Base-by-base conservation (phyloP, 805 yeast species). In the Candida chauliodis region DNA sequence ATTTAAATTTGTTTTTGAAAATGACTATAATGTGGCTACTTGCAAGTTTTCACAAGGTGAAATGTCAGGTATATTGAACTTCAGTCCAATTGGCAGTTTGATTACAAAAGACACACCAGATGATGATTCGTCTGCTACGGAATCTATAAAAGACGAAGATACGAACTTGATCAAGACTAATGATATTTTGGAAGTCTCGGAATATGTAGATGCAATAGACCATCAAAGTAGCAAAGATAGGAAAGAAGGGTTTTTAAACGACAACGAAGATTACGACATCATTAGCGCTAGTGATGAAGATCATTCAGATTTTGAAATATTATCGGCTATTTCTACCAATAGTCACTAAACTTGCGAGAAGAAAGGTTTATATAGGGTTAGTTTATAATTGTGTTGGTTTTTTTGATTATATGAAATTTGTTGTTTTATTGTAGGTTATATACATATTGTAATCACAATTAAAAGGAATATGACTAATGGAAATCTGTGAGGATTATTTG, bases 251-350 rank as follows among this genome's bases (percentile, higher is more conserved):
- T 10, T 23, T 23, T 18, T 10, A 5, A 20, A 30, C 8, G 49
- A 45, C 11, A 53, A 45, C 17, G 50, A 47, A 5, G 66, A 61
- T 13, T 67, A 59, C 35, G 61, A 57, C 31, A 69, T 63, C 38
- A 51, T 63, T 31, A 56, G 64, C 26, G 58, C 65, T 40, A 52
- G 51, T 29, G 57, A 50, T 20, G 64, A 57, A 13, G 61, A 53
- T 13, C 56, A 49, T 15, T 64, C 70, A 3, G 73, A 67, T 43
- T 67, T 47, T 39, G 71, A 66, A 41, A 44, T 67, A 18, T 56
- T 67, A 43, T 60, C 68, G 1, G 52, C 62, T 10, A 47, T 47
- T 17, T 30, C 36, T 26, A 23, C 40, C 14, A 31, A 31, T 15
- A 30, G 23, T 19, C n/a, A 30, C 9, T 30, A 30, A 30, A 4